phyloP scores from a whole-genome alignment of 805 yeast genomes.

The Sugiyamaella smithiae region DNA sequence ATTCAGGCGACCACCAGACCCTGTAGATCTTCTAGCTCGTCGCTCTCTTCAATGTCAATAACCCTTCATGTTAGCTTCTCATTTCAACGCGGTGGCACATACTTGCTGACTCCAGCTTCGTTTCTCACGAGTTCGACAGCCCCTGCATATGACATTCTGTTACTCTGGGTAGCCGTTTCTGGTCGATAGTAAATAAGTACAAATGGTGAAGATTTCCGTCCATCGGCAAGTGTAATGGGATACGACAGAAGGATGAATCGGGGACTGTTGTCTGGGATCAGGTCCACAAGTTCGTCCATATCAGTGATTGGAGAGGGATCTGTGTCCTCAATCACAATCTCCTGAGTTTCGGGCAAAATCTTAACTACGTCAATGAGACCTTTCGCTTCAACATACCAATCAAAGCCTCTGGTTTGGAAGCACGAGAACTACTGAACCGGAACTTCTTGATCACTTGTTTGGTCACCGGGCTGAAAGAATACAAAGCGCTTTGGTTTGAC shows the following conservation, averaged over 20 bases:
- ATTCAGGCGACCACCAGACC: no score
- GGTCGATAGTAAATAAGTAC: constrained; percentile 88
- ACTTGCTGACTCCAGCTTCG: constrained; percentile 69
- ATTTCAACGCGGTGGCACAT: no score
- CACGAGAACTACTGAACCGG: constrained; percentile 67
- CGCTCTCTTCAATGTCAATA: constrained; percentile 62
- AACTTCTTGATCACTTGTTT: constrained; percentile 62
- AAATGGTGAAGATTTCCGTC: constrained; percentile 68
- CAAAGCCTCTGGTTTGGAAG: constrained; percentile 57
- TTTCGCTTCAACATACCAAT: constrained; percentile 40
- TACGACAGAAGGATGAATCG: constrained; percentile 72
- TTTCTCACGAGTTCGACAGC: constrained; percentile 78
- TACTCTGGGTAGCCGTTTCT: constrained; percentile 75
- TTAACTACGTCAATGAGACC: constrained; percentile 6
- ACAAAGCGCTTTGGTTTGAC: constrained; percentile 34
- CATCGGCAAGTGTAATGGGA: constrained; percentile 68
- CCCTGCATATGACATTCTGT: constrained; percentile 87
- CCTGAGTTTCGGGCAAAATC: constrained; percentile 15
- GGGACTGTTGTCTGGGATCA: constrained; percentile 78
- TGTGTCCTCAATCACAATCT: constrained; percentile 18
- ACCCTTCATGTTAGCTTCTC: constrained; percentile 41
- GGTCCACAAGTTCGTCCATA: constrained; percentile 66
- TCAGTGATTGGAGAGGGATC: constrained; percentile 30
- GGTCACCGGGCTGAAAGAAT: constrained; percentile 62
- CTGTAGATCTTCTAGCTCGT: constrained; percentile 62